phyloP scores from a whole-genome alignment of 345 rosid species.

The Linum lewisii region DNA sequence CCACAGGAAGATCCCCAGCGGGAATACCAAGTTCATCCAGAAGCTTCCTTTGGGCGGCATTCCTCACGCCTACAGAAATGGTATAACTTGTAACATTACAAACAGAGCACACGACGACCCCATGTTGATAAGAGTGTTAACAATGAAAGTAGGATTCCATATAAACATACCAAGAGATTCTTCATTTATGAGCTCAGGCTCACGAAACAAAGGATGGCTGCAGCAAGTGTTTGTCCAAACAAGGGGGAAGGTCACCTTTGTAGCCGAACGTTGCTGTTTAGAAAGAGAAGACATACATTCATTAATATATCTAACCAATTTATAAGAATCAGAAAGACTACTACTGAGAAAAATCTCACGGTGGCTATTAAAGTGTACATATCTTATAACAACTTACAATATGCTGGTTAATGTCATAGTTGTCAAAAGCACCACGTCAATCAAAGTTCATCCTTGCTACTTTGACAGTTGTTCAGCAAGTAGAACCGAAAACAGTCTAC shows the following conservation, averaged over 20 bases:
- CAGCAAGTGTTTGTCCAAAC: constrained; percentile 99
- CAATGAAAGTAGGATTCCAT: background rate
- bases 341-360: no score
- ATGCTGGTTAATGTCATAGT: no score
- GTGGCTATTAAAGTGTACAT: no score
- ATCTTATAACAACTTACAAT: no score
- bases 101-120: background rate
- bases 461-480: no score
- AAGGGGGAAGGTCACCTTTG: constrained; percentile 93
- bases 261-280: constrained; percentile 82
- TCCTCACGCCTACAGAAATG: constrained; percentile 62
- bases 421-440: no score
- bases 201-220: constrained; percentile 92
- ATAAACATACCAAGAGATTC: constrained; percentile 48
- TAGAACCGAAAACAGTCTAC: no score
- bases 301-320: background rate
- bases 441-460: no score
- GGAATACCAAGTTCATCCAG: constrained; percentile 92
- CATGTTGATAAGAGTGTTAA: background rate
- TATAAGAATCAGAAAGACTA: no score
- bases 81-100: no score
- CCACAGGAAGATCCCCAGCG: constrained; percentile 83
- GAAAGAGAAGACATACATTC: background rate
- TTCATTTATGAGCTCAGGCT: constrained; percentile 72
- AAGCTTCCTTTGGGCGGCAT: constrained; percentile 98